phyloP scores from a whole-genome alignment of 2,329 filamentous ascomycete genomes.

The Penicillium brasilianum region DNA sequence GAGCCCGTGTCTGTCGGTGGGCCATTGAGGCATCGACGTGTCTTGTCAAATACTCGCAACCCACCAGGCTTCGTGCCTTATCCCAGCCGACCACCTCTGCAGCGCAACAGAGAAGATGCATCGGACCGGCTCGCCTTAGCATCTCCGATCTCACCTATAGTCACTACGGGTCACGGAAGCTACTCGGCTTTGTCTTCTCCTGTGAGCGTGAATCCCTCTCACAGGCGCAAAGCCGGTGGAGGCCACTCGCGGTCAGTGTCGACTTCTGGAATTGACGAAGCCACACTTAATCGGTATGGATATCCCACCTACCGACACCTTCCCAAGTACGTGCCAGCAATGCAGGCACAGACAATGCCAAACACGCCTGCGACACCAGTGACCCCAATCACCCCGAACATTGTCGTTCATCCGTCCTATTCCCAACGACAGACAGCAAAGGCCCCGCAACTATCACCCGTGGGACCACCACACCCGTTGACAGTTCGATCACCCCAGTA shows the following conservation, averaged over 20 bases:
- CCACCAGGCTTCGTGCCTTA: constrained; percentile 59
- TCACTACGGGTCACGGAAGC: constrained; percentile 35
- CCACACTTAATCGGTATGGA: constrained; percentile 70
- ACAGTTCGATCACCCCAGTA: constrained; percentile 37
- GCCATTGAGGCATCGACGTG: constrained; percentile 63
- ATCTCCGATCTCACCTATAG: constrained; percentile 53
- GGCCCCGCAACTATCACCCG: constrained; percentile 49
- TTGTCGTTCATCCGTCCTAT: constrained; percentile 46
- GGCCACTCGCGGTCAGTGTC: constrained; percentile 65
- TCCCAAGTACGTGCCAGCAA: constrained; percentile 60
- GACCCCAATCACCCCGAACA: constrained; percentile 45
- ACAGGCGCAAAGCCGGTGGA: constrained; percentile 46
- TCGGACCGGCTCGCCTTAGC: constrained; percentile 50
- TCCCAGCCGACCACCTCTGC: constrained; percentile 49
- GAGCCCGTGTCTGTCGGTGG: constrained; percentile 58
- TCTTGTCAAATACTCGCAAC: constrained; percentile 59
- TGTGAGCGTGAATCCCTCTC: constrained; percentile 58
- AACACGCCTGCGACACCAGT: constrained; percentile 47
- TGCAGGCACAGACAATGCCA: constrained; percentile 49
- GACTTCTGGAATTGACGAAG: constrained; percentile 69
- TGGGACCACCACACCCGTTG: constrained; percentile 45
- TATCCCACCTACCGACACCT: constrained; percentile 85
- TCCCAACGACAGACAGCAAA: constrained; percentile 38
- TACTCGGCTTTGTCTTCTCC: constrained; percentile 67
- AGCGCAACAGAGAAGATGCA: constrained; percentile 53